phyloP scores from a whole-genome alignment of 192 early-diverging fungal genomes.

The Pecoramyces ruminantium region DNA sequence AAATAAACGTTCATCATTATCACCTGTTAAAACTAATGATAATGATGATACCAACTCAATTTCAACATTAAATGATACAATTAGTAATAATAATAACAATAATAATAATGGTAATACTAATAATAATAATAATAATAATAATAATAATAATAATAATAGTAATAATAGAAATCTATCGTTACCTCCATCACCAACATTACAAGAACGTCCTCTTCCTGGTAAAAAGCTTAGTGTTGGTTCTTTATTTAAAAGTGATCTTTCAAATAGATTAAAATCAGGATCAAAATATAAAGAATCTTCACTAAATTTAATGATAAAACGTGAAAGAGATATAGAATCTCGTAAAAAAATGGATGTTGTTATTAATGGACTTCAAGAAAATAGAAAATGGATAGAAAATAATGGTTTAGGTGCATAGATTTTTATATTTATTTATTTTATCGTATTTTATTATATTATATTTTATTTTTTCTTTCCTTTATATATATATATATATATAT shows the following conservation, averaged over 20 bases:
- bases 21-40: background rate
- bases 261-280: background rate
- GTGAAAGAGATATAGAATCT: background rate
- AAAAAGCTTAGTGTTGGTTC: background rate
- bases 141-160: no score
- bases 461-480: no score
- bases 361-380: background rate
- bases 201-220: background rate
- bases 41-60: background rate
- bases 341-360: background rate
- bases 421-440: background rate
- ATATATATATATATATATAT: no score
- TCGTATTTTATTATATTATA: no score
- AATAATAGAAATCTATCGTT: background rate
- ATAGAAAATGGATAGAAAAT: background rate
- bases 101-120: no score
- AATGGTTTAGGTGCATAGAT: background rate
- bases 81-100: no score
- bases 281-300: background rate
- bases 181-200: background rate
- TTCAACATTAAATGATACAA: no score
- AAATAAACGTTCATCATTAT: background rate
- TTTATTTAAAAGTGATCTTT: background rate
- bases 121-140: no score
- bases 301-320: background rate